phyloP scores from a whole-genome alignment of 257 asterid genomes.

The Solanum infundibuliforme region DNA sequence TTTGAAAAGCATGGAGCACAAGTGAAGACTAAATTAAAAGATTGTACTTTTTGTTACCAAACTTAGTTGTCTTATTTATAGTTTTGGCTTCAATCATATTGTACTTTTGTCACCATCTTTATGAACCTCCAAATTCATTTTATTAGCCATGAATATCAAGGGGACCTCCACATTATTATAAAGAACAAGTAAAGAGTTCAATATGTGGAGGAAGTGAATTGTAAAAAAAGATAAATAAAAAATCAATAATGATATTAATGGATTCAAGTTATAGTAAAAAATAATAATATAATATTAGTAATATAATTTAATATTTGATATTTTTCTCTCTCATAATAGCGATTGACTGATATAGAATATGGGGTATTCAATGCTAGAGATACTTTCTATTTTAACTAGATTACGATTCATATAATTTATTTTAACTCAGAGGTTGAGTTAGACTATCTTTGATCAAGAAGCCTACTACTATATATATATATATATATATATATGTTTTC shows the following conservation, averaged over 20 bases:
- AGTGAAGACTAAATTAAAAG: not conserved
- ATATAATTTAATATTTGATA: too few relatives aligned
- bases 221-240: not conserved
- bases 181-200: not conserved
- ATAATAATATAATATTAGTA: too few relatives aligned
- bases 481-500: not conserved
- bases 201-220: not conserved
- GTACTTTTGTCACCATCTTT: not conserved
- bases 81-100: not conserved
- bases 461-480: not conserved
- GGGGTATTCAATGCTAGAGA: too few relatives aligned
- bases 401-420: not conserved
- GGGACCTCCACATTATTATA: not conserved
- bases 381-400: not conserved
- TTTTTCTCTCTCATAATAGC: not conserved
- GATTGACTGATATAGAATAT: not conserved
- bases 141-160: not conserved
- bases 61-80: not conserved
- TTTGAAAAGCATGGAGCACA: not conserved
- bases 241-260: not conserved
- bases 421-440: not conserved
- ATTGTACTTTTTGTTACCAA: not conserved
- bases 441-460: accelerated
- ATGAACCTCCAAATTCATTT: not conserved
- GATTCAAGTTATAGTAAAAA: not conserved